Base-by-base conservation (phyloP, 148 eudicot genomes). In the Salicornia ramosissima region DNA sequence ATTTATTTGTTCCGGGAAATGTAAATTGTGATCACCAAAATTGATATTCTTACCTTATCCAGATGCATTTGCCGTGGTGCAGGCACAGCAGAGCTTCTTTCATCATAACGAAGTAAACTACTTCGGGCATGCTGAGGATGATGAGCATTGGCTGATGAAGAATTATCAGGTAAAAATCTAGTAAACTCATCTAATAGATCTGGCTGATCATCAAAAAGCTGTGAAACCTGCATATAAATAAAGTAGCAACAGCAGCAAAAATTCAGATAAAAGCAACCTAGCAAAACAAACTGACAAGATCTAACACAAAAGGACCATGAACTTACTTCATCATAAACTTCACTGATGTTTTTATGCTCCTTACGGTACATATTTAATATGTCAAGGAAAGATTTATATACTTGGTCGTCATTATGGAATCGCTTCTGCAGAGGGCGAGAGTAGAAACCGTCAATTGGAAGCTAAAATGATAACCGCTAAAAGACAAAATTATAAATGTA, bases 121-220 rank as follows among this genome's bases (percentile, higher is more conserved):
- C 77, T 84, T 45, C 87, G 86, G 63, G 74, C 84, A 77, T 77
- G 75, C 42, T 83, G 79, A 83, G 85, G 53, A 52, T 81, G 83
- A 43, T 81, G 82, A 40, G 76, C 78, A 70, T 89, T 69, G 45
- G 84, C 80, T 10, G 93, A 58, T 8, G 88, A 81, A 67, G 98
- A 94, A 69, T 84, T 80, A 81, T 90, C 92, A 4, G 98, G 98
- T 71, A 94, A 84, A 73, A 94, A 94, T 77, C 90, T 86, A n/a
- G 87, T 88, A 84, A 94, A 94, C 81, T 94, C 97, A 7, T 87
- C 96, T 22, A 94, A 85, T 78, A 94, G 81, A 87, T 90, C 98
- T 5, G 85, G 82, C 52, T 94, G 98, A 55, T 87, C 89, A 46
- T 75, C 79, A 83, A 94, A 87, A 71, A 94, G 96, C 53, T 77